Evolutionary conservation across 2,329 filamentous ascomycete species (phyloP), one percentile per base, ranked within the genome.

Genomic region (Colletotrichum paranaense): DNA sequence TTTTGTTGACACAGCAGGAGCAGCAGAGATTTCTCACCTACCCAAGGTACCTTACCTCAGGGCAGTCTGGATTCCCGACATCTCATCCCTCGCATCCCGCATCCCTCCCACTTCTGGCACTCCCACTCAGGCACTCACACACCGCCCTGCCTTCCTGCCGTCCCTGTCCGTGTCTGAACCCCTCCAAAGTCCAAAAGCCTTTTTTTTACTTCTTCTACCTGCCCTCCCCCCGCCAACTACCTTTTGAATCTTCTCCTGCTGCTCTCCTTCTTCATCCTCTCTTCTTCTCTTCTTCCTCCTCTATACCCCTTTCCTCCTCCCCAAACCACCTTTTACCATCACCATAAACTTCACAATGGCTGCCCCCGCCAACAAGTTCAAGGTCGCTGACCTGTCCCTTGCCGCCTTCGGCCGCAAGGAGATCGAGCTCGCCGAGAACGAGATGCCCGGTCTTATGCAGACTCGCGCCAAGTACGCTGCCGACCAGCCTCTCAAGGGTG

Each of bases 371-470:
- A 88, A 92, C 86, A 96, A 94, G 88, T 97, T 95, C 93, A 98
- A 98, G 94, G 96, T 99, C 88, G 95, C 96, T 83, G 97, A 98
- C 91, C 94, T 98, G 85, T 94, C 93, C 84, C 93, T 98, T 84
- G 96, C 97, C 84, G 97, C 97, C 86, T 98, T 99, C 84, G 97
- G 97, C 87, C 95, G 97, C 88, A 95, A 96, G 87, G 97, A 99
- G 92, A 98, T 99, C 82, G 95, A 98, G 88, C 92, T 98, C 83
- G 95, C 97, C 81, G 96, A 98, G 87, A 92, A 94, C 84, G 93
- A 95, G 90, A 98, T 98, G 95, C 95, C 96, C 78, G 96, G 97
- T 92, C 92, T 99, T 80, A 97, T 99, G 94, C 91, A 94, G 82
- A 98, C 95, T 82, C 93, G 97, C 83, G 84, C 86, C 82, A 98